Percentiles rank a stretch among this genome's conserved stretches.
These are phyloP conservation scores for Lasiosphaeria hispida DNA, from an alignment of 495 filamentous ascomycete species.

Conservation along the genomic window DNA sequence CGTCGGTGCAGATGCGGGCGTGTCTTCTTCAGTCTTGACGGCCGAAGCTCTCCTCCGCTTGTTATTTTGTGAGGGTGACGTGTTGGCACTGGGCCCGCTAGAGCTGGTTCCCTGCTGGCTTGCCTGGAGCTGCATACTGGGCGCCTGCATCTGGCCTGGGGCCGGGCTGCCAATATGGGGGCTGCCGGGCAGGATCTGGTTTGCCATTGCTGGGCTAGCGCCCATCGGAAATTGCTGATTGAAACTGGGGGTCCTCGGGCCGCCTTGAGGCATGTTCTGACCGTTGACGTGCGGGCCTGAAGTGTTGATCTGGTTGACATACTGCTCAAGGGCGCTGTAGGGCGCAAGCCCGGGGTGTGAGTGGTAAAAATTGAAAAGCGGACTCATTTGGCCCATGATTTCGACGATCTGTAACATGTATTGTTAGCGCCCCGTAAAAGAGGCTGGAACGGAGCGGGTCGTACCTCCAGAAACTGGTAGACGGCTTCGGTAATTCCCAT, in stretches of 20 bases:
- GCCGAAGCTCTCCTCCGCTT: constrained; percentile 75
- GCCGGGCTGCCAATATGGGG: constrained; percentile 60
- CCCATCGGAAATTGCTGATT: constrained; percentile 48
- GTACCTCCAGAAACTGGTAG: constrained; percentile 68
- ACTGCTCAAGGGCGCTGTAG: constrained; percentile 60
- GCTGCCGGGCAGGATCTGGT: constrained; percentile 58
- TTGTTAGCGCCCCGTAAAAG: constrained; percentile 3
- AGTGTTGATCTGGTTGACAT: constrained; percentile 45
- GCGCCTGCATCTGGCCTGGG: constrained; percentile 57
- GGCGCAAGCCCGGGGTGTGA: constrained; percentile 56
- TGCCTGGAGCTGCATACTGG: constrained; percentile 68
- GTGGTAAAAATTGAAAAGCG: constrained; percentile 61
- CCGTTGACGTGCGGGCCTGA: constrained; percentile 39
- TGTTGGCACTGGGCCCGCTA: constrained; percentile 76
- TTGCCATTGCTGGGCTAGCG: constrained; percentile 53
- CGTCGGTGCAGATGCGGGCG: constrained; percentile 44
- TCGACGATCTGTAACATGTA: constrained; percentile 57
- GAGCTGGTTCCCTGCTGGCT: constrained; percentile 69
- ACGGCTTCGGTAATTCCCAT: constrained; percentile 61
- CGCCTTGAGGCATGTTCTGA: constrained; percentile 38
- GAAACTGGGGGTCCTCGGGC: constrained; percentile 47
- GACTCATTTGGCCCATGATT: constrained; percentile 71
- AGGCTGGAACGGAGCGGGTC: constrained; percentile 6
- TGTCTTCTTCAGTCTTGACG: constrained; percentile 73
- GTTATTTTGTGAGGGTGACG: constrained; percentile 75